Base-by-base conservation (phyloP, 2,329 filamentous ascomycete genomes). In the Coniochaeta hoffmannii region DNA sequence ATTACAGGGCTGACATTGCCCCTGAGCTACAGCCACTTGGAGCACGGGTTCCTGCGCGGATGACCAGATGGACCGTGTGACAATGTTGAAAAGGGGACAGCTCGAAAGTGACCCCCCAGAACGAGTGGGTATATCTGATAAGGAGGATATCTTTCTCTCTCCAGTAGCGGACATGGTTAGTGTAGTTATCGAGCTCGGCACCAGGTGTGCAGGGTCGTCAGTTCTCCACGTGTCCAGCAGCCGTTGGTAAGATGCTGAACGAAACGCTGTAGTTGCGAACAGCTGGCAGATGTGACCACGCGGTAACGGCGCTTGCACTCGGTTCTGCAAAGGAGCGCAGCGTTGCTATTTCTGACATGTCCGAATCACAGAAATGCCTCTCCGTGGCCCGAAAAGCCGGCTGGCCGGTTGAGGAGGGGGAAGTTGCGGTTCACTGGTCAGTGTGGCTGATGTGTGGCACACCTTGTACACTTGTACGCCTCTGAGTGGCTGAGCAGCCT, bases 21-120 rank as follows among this genome's bases (percentile, higher is more conserved):
- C 17, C 17, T 22, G 32, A 34, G 49, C 4, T 8, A 28, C 14
- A 19, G 46, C 26, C 12, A 31, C 26, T 51, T 31, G 26, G n/a
- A 51, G 14, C 28, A 51, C 49, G 49, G 49, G 49, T 51, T 51
- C 49, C 49, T 51, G 49, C 49, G 49, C 49, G 28, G 49, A 19
- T 51, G 49, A 51, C 36, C 36, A 22, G 24, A 50, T n/a, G 12
- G n/a, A 31, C 17, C 26, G 26, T 50, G 24, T 50, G 46, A 17
- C 46, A 50, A n/a, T 36, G 34, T 36, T 17, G 34, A 2, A 41
- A 41, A 22, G 7, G 36, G 17, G 8, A 41, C 15, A 4, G 19
- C 15, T 5, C 12, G 35, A 4, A 9, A 15, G 34, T 38, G 12
- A n/a, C n/a, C n/a, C n/a, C n/a, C n/a, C n/a, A n/a, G n/a, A n/a